phyloP scores from a whole-genome alignment of 768 basidiomycete species.

The Boletus tomentosulus region DNA sequence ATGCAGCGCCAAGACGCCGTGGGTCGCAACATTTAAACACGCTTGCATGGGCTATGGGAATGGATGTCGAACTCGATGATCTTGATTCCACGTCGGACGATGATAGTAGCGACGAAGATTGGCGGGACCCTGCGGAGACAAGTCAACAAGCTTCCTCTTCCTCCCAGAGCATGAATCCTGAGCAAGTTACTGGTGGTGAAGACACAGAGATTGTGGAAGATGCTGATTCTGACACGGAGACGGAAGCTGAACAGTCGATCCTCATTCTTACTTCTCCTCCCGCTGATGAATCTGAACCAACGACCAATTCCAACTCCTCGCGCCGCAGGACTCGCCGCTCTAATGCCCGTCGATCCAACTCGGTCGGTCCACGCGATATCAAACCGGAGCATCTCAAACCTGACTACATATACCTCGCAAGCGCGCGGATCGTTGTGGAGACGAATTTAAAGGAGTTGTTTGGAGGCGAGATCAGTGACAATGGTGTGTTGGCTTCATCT shows the following conservation, averaged over 20 bases:
- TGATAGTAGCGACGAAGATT: constrained; percentile 21
- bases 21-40: constrained; percentile 2
- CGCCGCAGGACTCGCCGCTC: constrained; percentile 18
- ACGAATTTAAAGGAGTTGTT: constrained; percentile 44
- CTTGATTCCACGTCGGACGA: constrained; percentile 9
- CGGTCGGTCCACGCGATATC: constrained; percentile 17
- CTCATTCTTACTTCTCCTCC: constrained; percentile 5
- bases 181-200: background rate
- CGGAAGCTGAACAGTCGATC: constrained; percentile 9
- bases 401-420: constrained; percentile 51
- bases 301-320: constrained; percentile 3
- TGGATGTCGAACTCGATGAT: constrained; percentile 10
- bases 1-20: background rate
- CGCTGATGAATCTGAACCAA: background rate
- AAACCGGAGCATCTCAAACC: constrained; percentile 34
- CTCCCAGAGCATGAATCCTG: background rate
- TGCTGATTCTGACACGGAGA: constrained; percentile 13
- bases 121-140: constrained; percentile 10
- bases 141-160: background rate
- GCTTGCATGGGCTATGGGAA: constrained; percentile 17
- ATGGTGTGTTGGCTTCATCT: background rate
- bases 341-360: constrained; percentile 11
- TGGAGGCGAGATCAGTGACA: background rate
- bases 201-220: constrained; percentile 1
- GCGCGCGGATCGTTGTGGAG: constrained; percentile 49